These are phyloP conservation scores for Hyaloperonospora brassicae DNA, from an alignment of 352 stramenopile genomes.

Conservation along the genomic window DNA sequence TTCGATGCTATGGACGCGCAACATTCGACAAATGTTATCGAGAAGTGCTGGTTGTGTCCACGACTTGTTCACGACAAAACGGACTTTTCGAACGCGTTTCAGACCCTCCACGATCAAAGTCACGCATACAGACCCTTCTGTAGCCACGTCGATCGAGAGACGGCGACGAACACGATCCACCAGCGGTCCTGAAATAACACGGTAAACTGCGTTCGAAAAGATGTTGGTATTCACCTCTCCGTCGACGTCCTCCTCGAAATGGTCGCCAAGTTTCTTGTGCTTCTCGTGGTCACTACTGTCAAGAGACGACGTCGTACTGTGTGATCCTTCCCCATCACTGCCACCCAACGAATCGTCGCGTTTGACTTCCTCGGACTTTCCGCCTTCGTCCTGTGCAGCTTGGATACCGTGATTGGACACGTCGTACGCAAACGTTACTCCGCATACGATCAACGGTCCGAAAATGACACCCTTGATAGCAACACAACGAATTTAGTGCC, in stretches of 20 bases:
- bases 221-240: constrained; percentile 47
- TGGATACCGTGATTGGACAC: constrained; percentile 84
- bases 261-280: constrained; percentile 10
- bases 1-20: constrained; percentile 61
- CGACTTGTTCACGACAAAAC: constrained; percentile 68
- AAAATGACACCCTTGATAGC: constrained; percentile 75
- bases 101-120: constrained; percentile 62
- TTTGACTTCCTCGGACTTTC: constrained; percentile 32
- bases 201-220: constrained; percentile 78
- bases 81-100: constrained; percentile 46
- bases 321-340: constrained; percentile 48
- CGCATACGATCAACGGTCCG: constrained; percentile 71
- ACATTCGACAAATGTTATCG: constrained; percentile 63
- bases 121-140: constrained; percentile 63
- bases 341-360: constrained; percentile 27
- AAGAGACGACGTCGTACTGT: constrained; percentile 34
- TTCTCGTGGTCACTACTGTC: constrained; percentile 26
- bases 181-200: constrained; percentile 67
- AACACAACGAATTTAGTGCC: not conserved
- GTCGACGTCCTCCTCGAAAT: constrained; percentile 16
- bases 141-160: constrained; percentile 72
- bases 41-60: constrained; percentile 47
- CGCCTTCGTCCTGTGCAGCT: constrained; percentile 65
- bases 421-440: constrained; percentile 79
- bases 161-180: constrained; percentile 68